Percentiles rank a stretch among this genome's conserved stretches.
phyloP scores from a whole-genome alignment of 2,329 filamentous ascomycete species.

The Sporothrix schenckii region DNA sequence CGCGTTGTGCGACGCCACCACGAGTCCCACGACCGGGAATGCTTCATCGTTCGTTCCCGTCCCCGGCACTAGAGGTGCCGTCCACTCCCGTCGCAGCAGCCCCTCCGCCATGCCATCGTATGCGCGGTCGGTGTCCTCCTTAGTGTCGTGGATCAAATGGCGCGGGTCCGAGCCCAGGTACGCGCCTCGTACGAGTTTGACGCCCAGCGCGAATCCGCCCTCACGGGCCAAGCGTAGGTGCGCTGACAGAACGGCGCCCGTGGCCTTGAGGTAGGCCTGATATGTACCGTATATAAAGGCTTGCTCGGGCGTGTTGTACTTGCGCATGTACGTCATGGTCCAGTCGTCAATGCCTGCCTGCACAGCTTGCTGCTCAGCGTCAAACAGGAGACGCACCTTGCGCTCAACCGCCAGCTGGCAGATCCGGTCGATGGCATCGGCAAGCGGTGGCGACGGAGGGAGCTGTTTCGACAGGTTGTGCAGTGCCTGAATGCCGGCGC shows the following conservation, averaged over 20 bases:
- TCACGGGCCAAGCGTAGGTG: slow-evolving; percentile 63
- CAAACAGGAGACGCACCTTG: slow-evolving; percentile 75
- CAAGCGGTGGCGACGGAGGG: slow-evolving; percentile 65
- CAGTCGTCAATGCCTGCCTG: slow-evolving; percentile 81
- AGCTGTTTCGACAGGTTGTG: slow-evolving; percentile 65
- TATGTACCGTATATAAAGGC: slow-evolving; percentile 81
- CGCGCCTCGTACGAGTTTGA: slow-evolving; percentile 76
- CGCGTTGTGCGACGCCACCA: slow-evolving; percentile 83
- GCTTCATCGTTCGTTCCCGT: slow-evolving; percentile 40
- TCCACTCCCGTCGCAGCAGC: slow-evolving; percentile 67
- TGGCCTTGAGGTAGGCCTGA: slow-evolving; percentile 73
- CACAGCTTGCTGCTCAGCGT: slow-evolving; percentile 80
- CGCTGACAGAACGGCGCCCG: slow-evolving; percentile 57
- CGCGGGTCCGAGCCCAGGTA: slow-evolving; percentile 72
- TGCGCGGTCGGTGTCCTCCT: slow-evolving; percentile 68
- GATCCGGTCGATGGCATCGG: slow-evolving; percentile 70
- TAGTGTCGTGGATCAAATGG: slow-evolving; percentile 70
- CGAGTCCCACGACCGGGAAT: slow-evolving; percentile 64
- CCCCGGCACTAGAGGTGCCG: slow-evolving; percentile 49
- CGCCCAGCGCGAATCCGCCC: slow-evolving; percentile 67
- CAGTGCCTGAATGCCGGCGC: slow-evolving; percentile 74
- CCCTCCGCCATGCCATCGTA: slow-evolving; percentile 73
- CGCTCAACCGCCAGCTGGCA: slow-evolving; percentile 71
- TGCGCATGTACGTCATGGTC: slow-evolving; percentile 74
- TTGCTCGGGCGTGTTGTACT: slow-evolving; percentile 67